phyloP scores from a whole-genome alignment of 176 grass and related monocot genomes.

The Hsuehochloa calcarea region DNA sequence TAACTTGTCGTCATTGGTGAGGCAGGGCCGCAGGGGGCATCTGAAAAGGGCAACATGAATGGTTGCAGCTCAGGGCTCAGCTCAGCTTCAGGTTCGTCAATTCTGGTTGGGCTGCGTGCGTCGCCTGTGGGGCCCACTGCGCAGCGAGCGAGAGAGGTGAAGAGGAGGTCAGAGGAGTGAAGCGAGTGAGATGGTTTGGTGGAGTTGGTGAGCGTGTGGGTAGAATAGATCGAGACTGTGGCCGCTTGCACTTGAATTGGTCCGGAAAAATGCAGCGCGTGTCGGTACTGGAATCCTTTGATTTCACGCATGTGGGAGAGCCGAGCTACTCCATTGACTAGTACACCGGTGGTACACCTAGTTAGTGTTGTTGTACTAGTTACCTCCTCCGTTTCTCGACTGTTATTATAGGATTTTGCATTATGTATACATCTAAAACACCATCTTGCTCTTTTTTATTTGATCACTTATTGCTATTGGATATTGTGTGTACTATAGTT shows the following conservation, averaged over 20 bases:
- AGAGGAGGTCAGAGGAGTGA: not conserved
- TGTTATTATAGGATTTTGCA: no score
- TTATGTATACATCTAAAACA: no score
- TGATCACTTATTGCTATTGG: no score
- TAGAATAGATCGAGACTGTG: not conserved
- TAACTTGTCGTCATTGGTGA: not conserved
- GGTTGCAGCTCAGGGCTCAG: no score
- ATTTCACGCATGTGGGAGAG: not conserved
- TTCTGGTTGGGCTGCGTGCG: not conserved
- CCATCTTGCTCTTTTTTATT: no score
- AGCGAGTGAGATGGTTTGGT: not conserved
- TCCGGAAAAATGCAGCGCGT: not conserved
- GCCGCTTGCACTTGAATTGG: not conserved
- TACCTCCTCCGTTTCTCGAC: no score
- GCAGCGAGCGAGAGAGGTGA: not conserved
- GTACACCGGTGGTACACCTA: not conserved
- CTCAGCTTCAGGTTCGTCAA: not conserved
- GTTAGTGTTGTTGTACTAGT: not conserved
- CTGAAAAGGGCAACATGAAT: not conserved
- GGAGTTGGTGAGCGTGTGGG: slow-evolving; percentile 21
- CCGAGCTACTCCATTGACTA: no score
- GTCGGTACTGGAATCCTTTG: not conserved
- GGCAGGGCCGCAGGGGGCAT: not conserved
- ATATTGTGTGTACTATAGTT: no score
- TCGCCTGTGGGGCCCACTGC: not conserved